Conservation (phyloP, 345 rosid species). For the Geranium rotundifolium region DNA sequence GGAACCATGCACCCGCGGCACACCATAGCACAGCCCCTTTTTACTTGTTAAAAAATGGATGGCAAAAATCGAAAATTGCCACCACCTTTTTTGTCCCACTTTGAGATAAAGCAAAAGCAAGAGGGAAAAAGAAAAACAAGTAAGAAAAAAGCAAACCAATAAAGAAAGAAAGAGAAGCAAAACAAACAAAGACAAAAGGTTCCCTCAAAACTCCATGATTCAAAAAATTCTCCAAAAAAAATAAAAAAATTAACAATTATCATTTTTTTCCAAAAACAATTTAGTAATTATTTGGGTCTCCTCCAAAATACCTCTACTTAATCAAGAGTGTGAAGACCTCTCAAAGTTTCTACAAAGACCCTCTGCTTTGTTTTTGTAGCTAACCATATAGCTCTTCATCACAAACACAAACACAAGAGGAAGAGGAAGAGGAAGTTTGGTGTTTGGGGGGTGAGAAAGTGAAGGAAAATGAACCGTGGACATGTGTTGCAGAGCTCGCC, state of each 20-base stretch:
- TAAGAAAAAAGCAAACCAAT: slow-evolving; percentile 21
- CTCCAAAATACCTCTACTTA: slow-evolving; percentile 23
- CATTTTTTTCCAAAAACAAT: background rate
- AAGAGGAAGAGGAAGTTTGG: background rate
- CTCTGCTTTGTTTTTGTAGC: slow-evolving; percentile 20
- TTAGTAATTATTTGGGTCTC: no score
- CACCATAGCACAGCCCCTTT: background rate
- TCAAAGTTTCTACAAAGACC: slow-evolving; percentile 40
- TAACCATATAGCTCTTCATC: slow-evolving; percentile 1
- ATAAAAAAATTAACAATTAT: background rate
- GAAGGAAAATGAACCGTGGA: background rate
- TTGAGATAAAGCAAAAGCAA: slow-evolving; percentile 80
- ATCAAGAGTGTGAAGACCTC: slow-evolving; percentile 27
- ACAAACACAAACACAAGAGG: slow-evolving; percentile 7
- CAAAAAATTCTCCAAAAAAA: slow-evolving; percentile 24
- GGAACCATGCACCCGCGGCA: background rate
- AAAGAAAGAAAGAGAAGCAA: slow-evolving; percentile 21
- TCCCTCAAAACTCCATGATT: slow-evolving; percentile 41
- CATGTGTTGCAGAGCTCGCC: slow-evolving; percentile 17
- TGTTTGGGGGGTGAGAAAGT: background rate
- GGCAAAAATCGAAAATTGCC: slow-evolving; percentile 30
- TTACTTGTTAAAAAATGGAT: background rate
- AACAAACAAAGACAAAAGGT: slow-evolving; percentile 28
- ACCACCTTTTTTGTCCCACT: slow-evolving; percentile 69
- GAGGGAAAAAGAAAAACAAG: slow-evolving; percentile 26